phyloP scores from a whole-genome alignment of 2,329 filamentous ascomycete species.

The Pestalotiopsis sp. region DNA sequence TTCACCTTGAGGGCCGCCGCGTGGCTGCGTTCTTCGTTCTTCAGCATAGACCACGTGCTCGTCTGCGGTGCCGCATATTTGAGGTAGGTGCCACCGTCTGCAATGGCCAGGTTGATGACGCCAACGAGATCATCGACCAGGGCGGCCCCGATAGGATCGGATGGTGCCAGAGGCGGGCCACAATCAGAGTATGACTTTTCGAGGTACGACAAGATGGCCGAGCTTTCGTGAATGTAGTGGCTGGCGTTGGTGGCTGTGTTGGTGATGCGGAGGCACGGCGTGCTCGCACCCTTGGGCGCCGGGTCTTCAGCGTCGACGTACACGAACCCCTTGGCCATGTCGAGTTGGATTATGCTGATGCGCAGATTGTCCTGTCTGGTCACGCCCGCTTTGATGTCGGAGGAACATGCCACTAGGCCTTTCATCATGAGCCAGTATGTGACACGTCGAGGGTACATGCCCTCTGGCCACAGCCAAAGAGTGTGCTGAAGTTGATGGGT shows the following conservation, averaged over 20 bases:
- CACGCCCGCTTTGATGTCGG: slow-evolving; percentile 15
- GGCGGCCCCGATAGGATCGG: not conserved
- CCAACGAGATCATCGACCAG: not conserved
- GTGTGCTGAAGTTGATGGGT: slow-evolving; percentile 14
- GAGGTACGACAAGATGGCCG: slow-evolving; percentile 18
- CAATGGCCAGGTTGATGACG: not conserved
- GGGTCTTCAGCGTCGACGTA: slow-evolving; percentile 16
- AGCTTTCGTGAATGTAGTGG: slow-evolving; percentile 21
- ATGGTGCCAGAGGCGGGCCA: not conserved
- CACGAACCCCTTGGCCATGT: slow-evolving; percentile 2
- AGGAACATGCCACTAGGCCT: slow-evolving; percentile 17
- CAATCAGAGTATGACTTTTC: slow-evolving; percentile 16
- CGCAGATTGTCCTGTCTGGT: slow-evolving; percentile 15
- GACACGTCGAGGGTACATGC: slow-evolving; percentile 21
- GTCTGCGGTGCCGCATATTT: not conserved
- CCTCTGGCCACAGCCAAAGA: slow-evolving; percentile 21
- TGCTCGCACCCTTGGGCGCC: slow-evolving; percentile 17
- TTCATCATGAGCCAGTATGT: slow-evolving; percentile 22
- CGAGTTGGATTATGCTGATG: slow-evolving; percentile 13
- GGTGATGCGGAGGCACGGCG: slow-evolving; percentile 19
- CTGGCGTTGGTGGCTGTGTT: slow-evolving; percentile 10
- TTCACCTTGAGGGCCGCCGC: slow-evolving; percentile 15
- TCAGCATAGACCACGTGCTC: not conserved
- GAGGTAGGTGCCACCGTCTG: not conserved
- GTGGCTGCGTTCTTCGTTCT: slow-evolving; percentile 18